Percentiles rank a stretch among this genome's conserved stretches.
phyloP scores from a whole-genome alignment of 306 rosid species.

The Herpetospermum pedunculosum region DNA sequence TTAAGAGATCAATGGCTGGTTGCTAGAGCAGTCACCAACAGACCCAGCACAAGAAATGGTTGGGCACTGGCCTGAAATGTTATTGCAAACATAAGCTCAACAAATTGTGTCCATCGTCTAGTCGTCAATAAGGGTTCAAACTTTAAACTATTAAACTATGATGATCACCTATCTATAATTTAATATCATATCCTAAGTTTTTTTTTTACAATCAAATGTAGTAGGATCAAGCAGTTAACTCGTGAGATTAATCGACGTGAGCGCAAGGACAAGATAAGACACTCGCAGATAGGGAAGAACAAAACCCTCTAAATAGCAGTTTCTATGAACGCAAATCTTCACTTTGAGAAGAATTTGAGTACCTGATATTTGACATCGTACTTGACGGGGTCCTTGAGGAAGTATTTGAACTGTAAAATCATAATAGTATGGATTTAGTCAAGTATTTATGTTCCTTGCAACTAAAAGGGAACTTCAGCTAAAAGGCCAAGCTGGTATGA shows the following conservation, averaged over 20 bases:
- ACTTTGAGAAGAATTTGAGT: background rate
- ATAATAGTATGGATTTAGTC: background rate
- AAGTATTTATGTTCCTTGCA: background rate
- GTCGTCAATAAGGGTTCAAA: too few species aligned
- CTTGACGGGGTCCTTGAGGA: slow-evolving; percentile 53
- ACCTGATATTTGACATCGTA: slow-evolving; percentile 60
- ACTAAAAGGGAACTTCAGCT: background rate
- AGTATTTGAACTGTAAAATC: slow-evolving; percentile 36
- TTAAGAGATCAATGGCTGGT: slow-evolving; percentile 30
- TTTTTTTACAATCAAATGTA: too few species aligned
- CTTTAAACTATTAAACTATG: too few species aligned
- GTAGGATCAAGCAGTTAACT: too few species aligned
- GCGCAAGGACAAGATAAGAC: too few species aligned
- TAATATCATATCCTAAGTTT: too few species aligned
- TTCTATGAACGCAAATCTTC: background rate
- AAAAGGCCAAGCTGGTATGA: background rate
- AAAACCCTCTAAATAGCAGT: background rate
- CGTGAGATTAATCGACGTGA: too few species aligned
- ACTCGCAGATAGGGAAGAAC: too few species aligned
- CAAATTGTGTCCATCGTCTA: background rate
- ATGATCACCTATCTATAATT: too few species aligned
- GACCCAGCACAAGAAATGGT: slow-evolving; percentile 54
- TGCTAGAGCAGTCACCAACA: slow-evolving; percentile 47
- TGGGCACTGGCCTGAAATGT: slow-evolving; percentile 51
- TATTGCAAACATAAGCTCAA: background rate